phyloP scores from a whole-genome alignment of 306 rosid species.

The Vigna unguiculata region DNA sequence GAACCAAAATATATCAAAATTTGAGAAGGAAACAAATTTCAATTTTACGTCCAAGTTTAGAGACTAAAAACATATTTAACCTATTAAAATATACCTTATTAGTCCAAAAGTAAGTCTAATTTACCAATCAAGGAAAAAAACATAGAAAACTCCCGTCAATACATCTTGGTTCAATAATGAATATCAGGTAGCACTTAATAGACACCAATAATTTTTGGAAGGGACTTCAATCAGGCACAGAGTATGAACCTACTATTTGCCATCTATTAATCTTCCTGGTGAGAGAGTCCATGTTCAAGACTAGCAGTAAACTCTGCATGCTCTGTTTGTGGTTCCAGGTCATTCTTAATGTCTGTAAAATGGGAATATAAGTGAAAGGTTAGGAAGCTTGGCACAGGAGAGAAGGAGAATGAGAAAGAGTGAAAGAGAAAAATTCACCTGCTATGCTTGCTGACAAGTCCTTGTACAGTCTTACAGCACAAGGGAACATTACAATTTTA shows the following conservation, averaged over 20 bases:
- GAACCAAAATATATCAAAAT: no score
- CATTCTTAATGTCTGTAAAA: slow-evolving; percentile 4
- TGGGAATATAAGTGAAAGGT: slow-evolving; percentile 8
- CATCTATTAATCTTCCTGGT: not conserved
- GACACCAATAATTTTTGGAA: not conserved
- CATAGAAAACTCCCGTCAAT: not conserved
- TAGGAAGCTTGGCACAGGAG: not conserved
- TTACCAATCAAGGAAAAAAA: not conserved
- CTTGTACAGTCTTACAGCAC: slow-evolving; percentile 5
- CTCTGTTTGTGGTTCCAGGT: not conserved
- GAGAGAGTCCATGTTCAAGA: slow-evolving; percentile 11
- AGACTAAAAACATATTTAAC: no score
- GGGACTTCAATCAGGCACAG: not conserved
- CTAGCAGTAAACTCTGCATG: not conserved
- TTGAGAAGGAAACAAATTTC: no score
- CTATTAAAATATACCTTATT: not conserved
- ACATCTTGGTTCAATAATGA: not conserved
- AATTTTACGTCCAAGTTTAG: no score
- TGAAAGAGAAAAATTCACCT: not conserved
- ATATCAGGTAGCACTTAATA: not conserved
- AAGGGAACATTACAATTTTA: slow-evolving; percentile 51
- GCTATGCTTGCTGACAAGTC: not conserved
- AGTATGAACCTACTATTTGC: not conserved
- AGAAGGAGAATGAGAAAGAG: not conserved
- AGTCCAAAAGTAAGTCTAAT: not conserved